Base-by-base conservation (phyloP, 768 basidiomycete genomes). In the Hysterangium stoloniferum region DNA sequence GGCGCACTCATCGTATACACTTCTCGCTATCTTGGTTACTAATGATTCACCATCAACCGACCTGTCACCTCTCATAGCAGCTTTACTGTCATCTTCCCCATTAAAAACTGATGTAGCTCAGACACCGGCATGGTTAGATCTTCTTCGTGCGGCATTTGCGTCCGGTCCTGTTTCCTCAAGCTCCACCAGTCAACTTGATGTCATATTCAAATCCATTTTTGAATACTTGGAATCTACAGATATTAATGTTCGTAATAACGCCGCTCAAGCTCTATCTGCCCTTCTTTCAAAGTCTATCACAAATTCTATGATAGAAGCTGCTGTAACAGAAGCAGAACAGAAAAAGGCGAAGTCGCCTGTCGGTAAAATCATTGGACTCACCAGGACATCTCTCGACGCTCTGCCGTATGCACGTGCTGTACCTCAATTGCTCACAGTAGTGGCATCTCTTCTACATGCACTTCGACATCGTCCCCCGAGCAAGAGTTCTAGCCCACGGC, bases 1-100 rank as follows among this genome's bases (percentile, higher is more conserved):
- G 36, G 86, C 94, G 1, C 84, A 93, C 64, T 80, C 88, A 12
- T 75, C 87, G 27, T 97, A 94, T 63, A 82, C 86, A 33, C 76
- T 94, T 42, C 75, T 99, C 56, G 82, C 93, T 28, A 84, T 85
- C 56, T 73, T 98, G 4, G 82, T 97, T 54, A 63, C 76, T 20
- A 64, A 72, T 15, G 73, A 78, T 2, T 68, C 54, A 70, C 71
- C 53, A 63, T 78, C 43, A 66, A 70, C 28, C 72, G 75, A 50
- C 67, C 70, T 36, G 68, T 78, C 42, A 69, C 71, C 53, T 19
- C 74, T 90, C 34, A 70, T 95, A 27, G 72, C 73, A 44, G 80
- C 82, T 42, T 70, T 93, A 40, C 66, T 92, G 22, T 74, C 80
- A 15, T 80, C 83, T 2, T 72, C 80, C 2, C 86, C 91, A 11